Evolutionary conservation across 139 green algal species (phyloP).

Genomic region (Chlorella vulgaris): DNA sequence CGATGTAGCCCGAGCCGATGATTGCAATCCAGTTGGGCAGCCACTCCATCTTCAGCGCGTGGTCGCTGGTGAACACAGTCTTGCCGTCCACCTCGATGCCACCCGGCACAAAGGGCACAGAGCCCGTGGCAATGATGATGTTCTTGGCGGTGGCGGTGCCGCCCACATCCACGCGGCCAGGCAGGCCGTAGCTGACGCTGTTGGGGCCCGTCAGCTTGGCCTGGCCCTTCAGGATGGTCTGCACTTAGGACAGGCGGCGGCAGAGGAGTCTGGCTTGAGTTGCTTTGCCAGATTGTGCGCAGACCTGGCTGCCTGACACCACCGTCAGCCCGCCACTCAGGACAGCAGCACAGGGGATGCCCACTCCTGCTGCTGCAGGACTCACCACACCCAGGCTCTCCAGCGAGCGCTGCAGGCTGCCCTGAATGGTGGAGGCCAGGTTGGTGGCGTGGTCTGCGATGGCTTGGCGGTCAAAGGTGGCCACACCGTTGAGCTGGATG

Average conservation of each 20-base stretch:
- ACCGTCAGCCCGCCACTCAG: too few species aligned
- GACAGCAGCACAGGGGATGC: not conserved
- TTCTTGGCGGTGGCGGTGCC: constrained; percentile 86
- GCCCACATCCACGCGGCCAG: constrained; percentile 91
- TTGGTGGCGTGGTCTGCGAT: constrained; percentile 94
- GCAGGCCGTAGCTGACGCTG: constrained; percentile 88
- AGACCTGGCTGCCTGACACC: too few species aligned
- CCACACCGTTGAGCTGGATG: constrained; percentile 77
- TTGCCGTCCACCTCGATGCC: constrained; percentile 99
- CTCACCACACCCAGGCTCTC: constrained; percentile 91
- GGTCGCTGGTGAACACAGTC: constrained; percentile 98
- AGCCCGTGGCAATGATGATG: constrained; percentile 98
- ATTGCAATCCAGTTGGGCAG: constrained; percentile 98
- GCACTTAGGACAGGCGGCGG: not conserved
- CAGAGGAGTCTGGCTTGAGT: too few species aligned
- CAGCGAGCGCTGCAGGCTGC: constrained; percentile 93
- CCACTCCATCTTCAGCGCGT: constrained; percentile 99
- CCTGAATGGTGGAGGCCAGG: constrained; percentile 88
- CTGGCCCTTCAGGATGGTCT: constrained; percentile 93
- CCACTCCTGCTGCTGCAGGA: too few species aligned
- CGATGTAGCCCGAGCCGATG: constrained; percentile 99
- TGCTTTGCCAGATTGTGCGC: too few species aligned
- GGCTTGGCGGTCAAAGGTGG: constrained; percentile 89
- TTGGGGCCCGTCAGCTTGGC: constrained; percentile 86
- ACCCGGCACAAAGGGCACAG: constrained; percentile 95